Base-by-base conservation (phyloP, 2,329 filamentous ascomycete genomes). In the Aspergillus caelatus region DNA sequence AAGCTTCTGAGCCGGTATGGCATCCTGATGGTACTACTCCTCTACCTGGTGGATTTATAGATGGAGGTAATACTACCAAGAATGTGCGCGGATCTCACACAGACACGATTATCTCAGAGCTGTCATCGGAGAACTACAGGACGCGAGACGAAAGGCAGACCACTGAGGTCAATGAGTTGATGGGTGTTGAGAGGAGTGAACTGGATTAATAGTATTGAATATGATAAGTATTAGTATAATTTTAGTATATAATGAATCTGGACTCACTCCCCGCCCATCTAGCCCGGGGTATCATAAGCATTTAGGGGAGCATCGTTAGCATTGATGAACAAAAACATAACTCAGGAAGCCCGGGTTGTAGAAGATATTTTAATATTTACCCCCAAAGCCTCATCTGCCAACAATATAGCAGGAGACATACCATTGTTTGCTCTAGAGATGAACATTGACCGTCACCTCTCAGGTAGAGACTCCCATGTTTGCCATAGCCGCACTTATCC, bases 151-250 rank as follows among this genome's bases (percentile, higher is more conserved):
- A 43, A 41, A 19, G 48, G 11, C 45, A 19, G 12, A 21, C 26
- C 43, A 8, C 4, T 7, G 50, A 52, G 21, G 23, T 61, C 1
- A 61, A 34, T 21, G 60, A 61, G 34, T 28, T 61, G 21, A 57
- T 61, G 60, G 60, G 60, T 0, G 56, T 55, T 23, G 50, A 43
- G 21, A 34, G 60, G 43, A 61, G 39, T 21, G 57, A 54, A n/a
- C n/a, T 54, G 30, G n/a, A 23, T 36, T 36, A 2, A 14, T 23
- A 36, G 12, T 48, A n/a, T n/a, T n/a, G 2, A 1, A 41, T n/a
- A n/a, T 4, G 39, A 41, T 10, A n/a, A 41, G 16, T 41, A 41
- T 1, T 41, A 41, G 16, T 41, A n/a, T 41, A 41, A 41, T n/a
- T 3, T 19, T 41, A 41, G 36, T 41, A 9, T 41, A 0, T 41